phyloP scores from a whole-genome alignment of 139 green algal species.

The Tetradesmus lagerheimii region DNA sequence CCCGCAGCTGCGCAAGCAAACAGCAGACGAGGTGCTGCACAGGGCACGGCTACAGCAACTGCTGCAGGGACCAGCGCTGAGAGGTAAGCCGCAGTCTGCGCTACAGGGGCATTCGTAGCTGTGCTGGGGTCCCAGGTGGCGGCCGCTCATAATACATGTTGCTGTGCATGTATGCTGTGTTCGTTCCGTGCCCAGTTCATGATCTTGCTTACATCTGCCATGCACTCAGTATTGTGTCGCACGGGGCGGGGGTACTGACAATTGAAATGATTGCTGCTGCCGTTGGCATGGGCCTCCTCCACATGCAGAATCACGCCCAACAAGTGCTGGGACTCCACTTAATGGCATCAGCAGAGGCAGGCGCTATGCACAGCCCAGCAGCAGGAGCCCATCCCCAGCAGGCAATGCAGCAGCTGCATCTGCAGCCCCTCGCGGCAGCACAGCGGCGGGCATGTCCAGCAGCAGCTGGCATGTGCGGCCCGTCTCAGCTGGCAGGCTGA shows the following conservation, averaged over 20 bases:
- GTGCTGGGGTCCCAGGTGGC: no score
- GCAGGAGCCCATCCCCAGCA: constrained; percentile 17
- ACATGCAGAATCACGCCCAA: background rate
- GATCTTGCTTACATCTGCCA: no score
- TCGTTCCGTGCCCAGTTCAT: no score
- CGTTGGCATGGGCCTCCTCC: background rate
- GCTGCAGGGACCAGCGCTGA: background rate
- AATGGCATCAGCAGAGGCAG: background rate
- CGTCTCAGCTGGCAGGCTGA: constrained; percentile 1
- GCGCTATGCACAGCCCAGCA: background rate
- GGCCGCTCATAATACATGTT: no score
- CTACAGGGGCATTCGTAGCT: no score
- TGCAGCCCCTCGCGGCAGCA: background rate
- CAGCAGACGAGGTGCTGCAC: constrained; percentile 8
- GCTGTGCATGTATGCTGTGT: no score
- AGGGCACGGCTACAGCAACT: background rate
- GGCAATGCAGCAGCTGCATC: background rate
- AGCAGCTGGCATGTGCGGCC: background rate
- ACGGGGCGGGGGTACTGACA: no score
- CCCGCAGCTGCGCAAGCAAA: background rate
- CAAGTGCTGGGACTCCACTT: background rate
- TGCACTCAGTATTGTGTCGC: no score
- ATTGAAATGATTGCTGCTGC: no score
- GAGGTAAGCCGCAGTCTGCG: background rate
- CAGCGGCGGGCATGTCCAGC: background rate